These are phyloP conservation scores for Euphorbia schlechtendalii DNA, from an alignment of 441 rosid species.

Conservation along the genomic window DNA sequence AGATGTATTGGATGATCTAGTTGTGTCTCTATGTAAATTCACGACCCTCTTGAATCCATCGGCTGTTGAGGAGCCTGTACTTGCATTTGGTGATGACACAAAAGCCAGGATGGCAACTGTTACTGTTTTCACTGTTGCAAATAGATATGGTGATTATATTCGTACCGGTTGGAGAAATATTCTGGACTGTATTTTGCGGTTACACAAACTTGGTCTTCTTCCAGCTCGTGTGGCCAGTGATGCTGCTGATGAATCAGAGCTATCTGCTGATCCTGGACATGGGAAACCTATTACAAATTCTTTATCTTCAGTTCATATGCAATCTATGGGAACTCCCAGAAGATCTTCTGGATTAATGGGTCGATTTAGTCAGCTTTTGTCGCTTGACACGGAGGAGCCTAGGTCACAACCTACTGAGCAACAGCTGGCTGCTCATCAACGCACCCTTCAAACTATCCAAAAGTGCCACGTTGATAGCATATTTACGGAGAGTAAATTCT, in stretches of 20 bases:
- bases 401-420: constrained; percentile 92
- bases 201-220: constrained; percentile 96
- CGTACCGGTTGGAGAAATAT: constrained; percentile 97
- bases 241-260: constrained; percentile 90
- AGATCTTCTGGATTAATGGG: constrained; percentile 98
- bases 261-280: constrained; percentile 70
- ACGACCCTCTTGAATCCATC: constrained; percentile 81
- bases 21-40: constrained; percentile 92
- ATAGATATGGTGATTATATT: constrained; percentile 84
- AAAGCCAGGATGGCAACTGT: constrained; percentile 95
- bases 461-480: constrained; percentile 96
- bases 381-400: constrained; percentile 95
- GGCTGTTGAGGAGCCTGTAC: constrained; percentile 81
- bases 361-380: constrained; percentile 93
- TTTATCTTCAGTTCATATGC: constrained; percentile 52
- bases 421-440: constrained; percentile 96
- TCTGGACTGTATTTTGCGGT: constrained; percentile 82
- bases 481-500: constrained; percentile 91
- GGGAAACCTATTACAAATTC: constrained; percentile 69
- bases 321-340: constrained; percentile 75
- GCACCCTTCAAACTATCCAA: constrained; percentile 85
- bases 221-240: constrained; percentile 98
- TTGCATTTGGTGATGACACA: constrained; percentile 88
- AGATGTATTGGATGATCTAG: constrained; percentile 95
- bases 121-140: constrained; percentile 89